Evolutionary conservation across 129 eudicot genomes (phyloP).

Genomic region (Glebionis coronaria): DNA sequence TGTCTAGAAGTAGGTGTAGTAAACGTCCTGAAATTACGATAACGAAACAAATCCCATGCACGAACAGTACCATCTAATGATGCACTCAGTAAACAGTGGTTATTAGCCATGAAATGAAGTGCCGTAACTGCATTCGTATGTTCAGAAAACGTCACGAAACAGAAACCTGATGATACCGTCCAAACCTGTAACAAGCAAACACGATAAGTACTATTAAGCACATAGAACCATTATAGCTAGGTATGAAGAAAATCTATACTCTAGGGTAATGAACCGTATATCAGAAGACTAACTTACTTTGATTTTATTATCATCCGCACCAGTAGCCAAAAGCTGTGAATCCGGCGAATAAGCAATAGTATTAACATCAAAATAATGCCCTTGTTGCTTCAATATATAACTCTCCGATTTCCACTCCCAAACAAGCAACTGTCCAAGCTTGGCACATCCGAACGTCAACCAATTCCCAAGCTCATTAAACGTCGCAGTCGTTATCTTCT

Average conservation of each 20-base stretch:
- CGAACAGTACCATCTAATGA: slow-evolving; percentile 98
- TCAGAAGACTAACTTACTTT: slow-evolving; percentile 42
- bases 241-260: too few species aligned
- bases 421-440: slow-evolving; percentile 94
- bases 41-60: slow-evolving; percentile 94
- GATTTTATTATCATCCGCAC: slow-evolving; percentile 97
- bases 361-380: slow-evolving; percentile 95
- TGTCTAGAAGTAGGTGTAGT: slow-evolving; percentile 92
- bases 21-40: slow-evolving; percentile 87
- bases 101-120: slow-evolving; percentile 82
- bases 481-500: slow-evolving; percentile 81
- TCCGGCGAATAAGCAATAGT: slow-evolving; percentile 89
- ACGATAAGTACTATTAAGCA: too few species aligned
- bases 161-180: slow-evolving; percentile 93
- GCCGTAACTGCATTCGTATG: slow-evolving; percentile 99
- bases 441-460: slow-evolving; percentile 93
- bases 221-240: too few species aligned
- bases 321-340: slow-evolving; percentile 95
- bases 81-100: slow-evolving; percentile 87
- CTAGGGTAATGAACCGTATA: neutral
- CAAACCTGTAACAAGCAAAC: slow-evolving; percentile 63
- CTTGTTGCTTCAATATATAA: slow-evolving; percentile 91
- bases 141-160: slow-evolving; percentile 89
- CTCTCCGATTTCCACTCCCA: slow-evolving; percentile 99
- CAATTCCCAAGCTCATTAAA: slow-evolving; percentile 90